phyloP scores from a whole-genome alignment of 441 rosid species.

The Dalechampia spathulata region DNA sequence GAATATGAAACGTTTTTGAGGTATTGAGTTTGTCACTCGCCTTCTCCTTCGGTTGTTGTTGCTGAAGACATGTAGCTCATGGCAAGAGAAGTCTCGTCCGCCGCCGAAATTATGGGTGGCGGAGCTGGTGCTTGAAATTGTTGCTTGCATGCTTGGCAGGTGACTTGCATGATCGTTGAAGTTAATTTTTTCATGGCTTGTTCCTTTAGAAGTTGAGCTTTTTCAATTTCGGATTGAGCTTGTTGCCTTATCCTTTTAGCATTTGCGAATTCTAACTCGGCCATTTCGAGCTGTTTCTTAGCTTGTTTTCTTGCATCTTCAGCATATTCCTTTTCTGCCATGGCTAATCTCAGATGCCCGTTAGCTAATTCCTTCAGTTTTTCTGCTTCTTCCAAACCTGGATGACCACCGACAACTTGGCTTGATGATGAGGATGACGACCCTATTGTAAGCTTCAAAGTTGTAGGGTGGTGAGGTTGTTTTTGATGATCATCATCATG shows the following conservation, averaged over 20 bases:
- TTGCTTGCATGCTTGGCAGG: slow-evolving; percentile 82
- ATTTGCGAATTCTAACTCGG: slow-evolving; percentile 71
- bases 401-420: slow-evolving; percentile 5
- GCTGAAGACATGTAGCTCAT: slow-evolving; percentile 89
- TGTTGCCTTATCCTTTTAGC: slow-evolving; percentile 85
- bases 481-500: too few relatives aligned
- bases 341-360: slow-evolving; percentile 59
- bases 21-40: too few relatives aligned
- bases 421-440: slow-evolving; percentile 6
- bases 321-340: slow-evolving; percentile 72
- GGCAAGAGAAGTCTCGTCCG: slow-evolving; percentile 73
- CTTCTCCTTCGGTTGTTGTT: slow-evolving; percentile 53
- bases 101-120: slow-evolving; percentile 27
- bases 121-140: slow-evolving; percentile 46
- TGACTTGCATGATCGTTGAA: slow-evolving; percentile 65
- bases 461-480: slow-evolving; percentile 20
- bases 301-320: slow-evolving; percentile 79
- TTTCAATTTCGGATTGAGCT: slow-evolving; percentile 77
- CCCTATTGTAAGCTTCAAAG: slow-evolving; percentile 53
- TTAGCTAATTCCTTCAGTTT: slow-evolving; percentile 34
- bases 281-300: slow-evolving; percentile 73
- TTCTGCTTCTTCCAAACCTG: slow-evolving; percentile 22
- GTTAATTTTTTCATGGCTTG: slow-evolving; percentile 69
- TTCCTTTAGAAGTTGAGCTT: slow-evolving; percentile 61
- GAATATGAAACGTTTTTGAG: too few relatives aligned